These are phyloP conservation scores for Trypanosoma lewisi DNA, from an alignment of 208 protist species.

Conservation along the genomic window DNA sequence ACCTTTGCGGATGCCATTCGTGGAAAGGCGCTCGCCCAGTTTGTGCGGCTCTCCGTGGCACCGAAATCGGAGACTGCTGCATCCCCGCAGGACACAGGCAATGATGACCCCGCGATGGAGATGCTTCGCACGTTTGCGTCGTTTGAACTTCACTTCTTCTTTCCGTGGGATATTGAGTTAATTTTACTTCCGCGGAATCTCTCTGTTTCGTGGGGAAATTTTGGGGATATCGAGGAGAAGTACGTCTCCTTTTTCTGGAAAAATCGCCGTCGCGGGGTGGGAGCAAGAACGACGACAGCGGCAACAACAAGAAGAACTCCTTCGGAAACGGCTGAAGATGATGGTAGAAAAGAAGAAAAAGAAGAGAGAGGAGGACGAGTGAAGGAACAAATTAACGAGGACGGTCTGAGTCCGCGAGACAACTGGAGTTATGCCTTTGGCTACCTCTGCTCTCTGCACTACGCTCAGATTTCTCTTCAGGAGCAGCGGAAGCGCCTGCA, in stretches of 20 bases:
- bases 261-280: constrained; percentile 29
- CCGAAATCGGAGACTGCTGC: constrained; percentile 12
- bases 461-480: constrained; percentile 60
- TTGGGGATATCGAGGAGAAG: constrained; percentile 26
- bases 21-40: constrained; percentile 48
- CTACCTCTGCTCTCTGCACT: constrained; percentile 79
- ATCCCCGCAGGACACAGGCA: background rate
- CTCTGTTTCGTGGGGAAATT: constrained; percentile 29
- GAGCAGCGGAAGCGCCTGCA: constrained; percentile 67
- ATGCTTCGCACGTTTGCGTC: constrained; percentile 73
- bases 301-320: no score
- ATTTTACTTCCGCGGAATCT: constrained; percentile 55
- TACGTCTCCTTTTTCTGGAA: constrained; percentile 76
- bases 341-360: background rate
- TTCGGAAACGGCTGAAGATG: no score
- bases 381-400: background rate
- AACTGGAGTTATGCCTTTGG: constrained; percentile 84
- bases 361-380: background rate
- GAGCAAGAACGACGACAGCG: constrained; percentile 4
- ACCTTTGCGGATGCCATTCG: constrained; percentile 59
- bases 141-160: constrained; percentile 61
- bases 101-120: constrained; percentile 16
- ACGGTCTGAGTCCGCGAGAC: constrained; percentile 30
- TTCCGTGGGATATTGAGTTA: constrained; percentile 55
- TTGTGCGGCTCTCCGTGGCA: constrained; percentile 56